Conservation (phyloP, 768 basidiomycete genomes). For the Boletus huronensis region DNA sequence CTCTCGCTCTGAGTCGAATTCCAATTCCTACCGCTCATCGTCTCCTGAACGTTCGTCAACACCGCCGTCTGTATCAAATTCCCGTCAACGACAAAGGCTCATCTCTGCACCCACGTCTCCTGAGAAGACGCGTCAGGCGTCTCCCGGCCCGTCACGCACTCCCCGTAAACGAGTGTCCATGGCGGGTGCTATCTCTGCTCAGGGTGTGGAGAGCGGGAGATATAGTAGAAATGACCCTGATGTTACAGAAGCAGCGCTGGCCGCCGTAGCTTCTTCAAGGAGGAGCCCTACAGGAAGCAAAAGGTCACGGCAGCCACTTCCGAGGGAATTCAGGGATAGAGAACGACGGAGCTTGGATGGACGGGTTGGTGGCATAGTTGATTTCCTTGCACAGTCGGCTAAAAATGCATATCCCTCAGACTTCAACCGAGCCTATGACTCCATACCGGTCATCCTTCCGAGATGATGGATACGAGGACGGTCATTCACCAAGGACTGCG, state of each 20-base stretch:
- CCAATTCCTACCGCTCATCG: conserved; percentile 34
- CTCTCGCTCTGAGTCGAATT: conserved; percentile 30
- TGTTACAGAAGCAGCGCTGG: conserved; percentile 56
- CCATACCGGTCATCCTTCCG: conserved; percentile 32
- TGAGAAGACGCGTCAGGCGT: conserved; percentile 34
- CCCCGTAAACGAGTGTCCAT: conserved; percentile 43
- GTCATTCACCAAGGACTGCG: conserved; percentile 24
- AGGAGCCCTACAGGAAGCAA: conserved; percentile 43
- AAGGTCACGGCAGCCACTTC: conserved; percentile 50
- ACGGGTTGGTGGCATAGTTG: conserved; percentile 32
- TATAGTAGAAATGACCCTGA: conserved; percentile 30
- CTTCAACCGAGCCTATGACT: conserved; percentile 38
- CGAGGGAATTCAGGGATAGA: conserved; percentile 44
- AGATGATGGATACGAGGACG: conserved; percentile 20
- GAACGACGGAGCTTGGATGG: conserved; percentile 39
- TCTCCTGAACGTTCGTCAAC: conserved; percentile 39
- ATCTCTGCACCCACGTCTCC: conserved; percentile 50
- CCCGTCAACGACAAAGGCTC: conserved; percentile 38
- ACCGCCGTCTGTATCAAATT: conserved; percentile 30
- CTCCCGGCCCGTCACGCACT: conserved; percentile 40
- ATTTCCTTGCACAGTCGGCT: not conserved
- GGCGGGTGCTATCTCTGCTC: conserved; percentile 30
- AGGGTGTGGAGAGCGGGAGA: conserved; percentile 22
- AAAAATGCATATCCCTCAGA: conserved; percentile 19
- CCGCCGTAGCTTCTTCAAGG: conserved; percentile 56